Evolutionary conservation across 176 grass and related monocot genomes (phyloP).

Genomic region (Cocos nucifera): DNA sequence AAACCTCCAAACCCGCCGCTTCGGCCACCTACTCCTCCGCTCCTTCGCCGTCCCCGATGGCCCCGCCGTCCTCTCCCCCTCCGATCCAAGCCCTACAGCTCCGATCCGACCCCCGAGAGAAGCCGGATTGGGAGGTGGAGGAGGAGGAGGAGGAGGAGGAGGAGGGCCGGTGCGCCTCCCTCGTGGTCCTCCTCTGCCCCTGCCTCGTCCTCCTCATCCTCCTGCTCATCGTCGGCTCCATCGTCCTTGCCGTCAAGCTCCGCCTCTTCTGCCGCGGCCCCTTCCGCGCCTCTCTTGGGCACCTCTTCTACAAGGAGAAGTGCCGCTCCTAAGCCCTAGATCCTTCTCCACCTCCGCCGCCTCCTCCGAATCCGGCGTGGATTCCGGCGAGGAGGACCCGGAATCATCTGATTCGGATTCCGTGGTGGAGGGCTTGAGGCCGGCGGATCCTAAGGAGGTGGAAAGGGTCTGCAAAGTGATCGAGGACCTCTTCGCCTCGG

Average conservation of each 20-base stretch:
- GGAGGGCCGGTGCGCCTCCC: background rate
- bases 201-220: constrained; percentile 47
- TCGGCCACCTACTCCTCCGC: background rate
- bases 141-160: background rate
- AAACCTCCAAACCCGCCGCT: background rate
- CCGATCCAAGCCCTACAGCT: constrained; percentile 4
- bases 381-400: background rate
- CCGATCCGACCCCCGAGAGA: constrained; percentile 10
- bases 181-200: constrained; percentile 52
- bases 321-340: constrained; percentile 15
- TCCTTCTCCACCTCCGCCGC: background rate
- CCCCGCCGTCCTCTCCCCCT: background rate
- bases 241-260: constrained; percentile 63
- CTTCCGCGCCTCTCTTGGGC: constrained; percentile 26
- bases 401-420: no score
- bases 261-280: constrained; percentile 67
- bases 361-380: constrained; percentile 18
- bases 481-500: constrained; percentile 28
- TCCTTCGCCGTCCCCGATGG: background rate
- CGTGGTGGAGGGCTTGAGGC: background rate
- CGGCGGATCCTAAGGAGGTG: constrained; percentile 16
- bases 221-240: constrained; percentile 33
- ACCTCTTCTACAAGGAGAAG: constrained; percentile 41
- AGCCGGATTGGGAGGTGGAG: background rate
- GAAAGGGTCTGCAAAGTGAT: constrained; percentile 48